Percentiles rank a stretch among this genome's conserved stretches.
Evolutionary conservation across 768 basidiomycete genomes (phyloP).

Genomic region (Phaeotremella fagi): DNA sequence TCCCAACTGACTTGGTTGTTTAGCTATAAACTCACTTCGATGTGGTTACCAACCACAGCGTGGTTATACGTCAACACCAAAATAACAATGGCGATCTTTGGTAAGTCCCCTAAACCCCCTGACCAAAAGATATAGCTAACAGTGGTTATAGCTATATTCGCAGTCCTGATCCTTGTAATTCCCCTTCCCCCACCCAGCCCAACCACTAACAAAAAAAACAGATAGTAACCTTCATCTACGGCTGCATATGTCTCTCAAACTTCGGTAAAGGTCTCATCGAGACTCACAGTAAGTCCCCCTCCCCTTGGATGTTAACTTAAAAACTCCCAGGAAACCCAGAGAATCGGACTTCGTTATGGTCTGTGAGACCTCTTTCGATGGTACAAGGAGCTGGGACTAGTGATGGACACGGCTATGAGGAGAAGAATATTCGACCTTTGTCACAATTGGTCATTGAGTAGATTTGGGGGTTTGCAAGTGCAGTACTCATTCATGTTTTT

Average conservation of each 20-base stretch:
- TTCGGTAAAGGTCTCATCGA: conserved; percentile 32
- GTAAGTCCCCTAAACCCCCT: conserved; percentile 7
- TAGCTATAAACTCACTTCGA: conserved; percentile 38
- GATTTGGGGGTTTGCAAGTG: neutral
- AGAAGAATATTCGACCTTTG: neutral
- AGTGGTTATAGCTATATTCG: conserved; percentile 21
- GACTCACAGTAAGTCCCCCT: conserved; percentile 21
- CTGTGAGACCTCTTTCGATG: too few relatives aligned
- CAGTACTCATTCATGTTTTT: too few relatives aligned
- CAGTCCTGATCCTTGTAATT: conserved; percentile 30
- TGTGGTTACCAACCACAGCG: conserved; percentile 27
- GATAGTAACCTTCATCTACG: conserved; percentile 28
- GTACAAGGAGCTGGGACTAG: too few relatives aligned
- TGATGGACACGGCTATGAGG: neutral
- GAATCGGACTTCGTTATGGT: conserved; percentile 21
- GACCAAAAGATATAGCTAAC: neutral
- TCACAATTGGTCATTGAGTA: neutral
- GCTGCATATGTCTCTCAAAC: conserved; percentile 30
- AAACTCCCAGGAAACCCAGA: conserved; percentile 16
- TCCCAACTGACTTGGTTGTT: neutral
- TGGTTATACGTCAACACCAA: conserved; percentile 31
- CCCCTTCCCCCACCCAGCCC: neutral
- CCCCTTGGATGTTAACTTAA: neutral
- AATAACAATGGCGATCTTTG: conserved; percentile 36
- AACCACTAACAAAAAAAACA: neutral